Conservation (phyloP, 306 rosid genomes). For the Vigna trinervia region DNA sequence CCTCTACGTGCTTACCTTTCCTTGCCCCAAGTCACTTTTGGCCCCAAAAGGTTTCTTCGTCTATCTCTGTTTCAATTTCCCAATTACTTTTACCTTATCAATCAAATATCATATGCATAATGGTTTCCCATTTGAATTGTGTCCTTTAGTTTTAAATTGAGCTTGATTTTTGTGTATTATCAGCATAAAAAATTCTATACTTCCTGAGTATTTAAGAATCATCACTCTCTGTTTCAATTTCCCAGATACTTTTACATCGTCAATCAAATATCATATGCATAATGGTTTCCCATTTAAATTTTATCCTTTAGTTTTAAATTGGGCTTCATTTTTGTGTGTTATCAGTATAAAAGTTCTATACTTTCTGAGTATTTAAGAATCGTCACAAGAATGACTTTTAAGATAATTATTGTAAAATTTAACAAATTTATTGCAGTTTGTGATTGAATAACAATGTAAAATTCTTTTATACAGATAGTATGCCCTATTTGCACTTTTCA, state of each 20-base stretch:
- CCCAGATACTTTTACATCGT: neutral
- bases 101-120: constrained; percentile 7
- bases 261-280: neutral
- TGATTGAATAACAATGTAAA: neutral
- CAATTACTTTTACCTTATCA: neutral
- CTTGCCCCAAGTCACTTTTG: constrained; percentile 87
- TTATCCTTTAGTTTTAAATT: neutral
- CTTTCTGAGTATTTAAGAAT: too few relatives aligned
- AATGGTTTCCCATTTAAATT: neutral
- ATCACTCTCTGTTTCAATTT: neutral
- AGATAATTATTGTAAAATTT: neutral
- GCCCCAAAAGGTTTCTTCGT: constrained; percentile 75
- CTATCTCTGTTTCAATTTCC: neutral
- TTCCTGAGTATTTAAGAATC: too few relatives aligned
- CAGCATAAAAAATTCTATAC: neutral
- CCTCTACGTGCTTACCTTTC: constrained; percentile 77
- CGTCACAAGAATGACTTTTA: neutral
- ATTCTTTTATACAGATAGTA: neutral
- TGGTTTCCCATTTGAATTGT: neutral
- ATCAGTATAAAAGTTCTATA: neutral
- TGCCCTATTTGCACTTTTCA: neutral
- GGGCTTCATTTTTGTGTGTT: neutral
- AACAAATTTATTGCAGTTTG: neutral
- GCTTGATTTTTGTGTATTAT: neutral
- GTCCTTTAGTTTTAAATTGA: neutral